These are phyloP conservation scores for Chytriomyces sp. DNA, from an alignment of 192 early-diverging fungal species.

Conservation along the genomic window DNA sequence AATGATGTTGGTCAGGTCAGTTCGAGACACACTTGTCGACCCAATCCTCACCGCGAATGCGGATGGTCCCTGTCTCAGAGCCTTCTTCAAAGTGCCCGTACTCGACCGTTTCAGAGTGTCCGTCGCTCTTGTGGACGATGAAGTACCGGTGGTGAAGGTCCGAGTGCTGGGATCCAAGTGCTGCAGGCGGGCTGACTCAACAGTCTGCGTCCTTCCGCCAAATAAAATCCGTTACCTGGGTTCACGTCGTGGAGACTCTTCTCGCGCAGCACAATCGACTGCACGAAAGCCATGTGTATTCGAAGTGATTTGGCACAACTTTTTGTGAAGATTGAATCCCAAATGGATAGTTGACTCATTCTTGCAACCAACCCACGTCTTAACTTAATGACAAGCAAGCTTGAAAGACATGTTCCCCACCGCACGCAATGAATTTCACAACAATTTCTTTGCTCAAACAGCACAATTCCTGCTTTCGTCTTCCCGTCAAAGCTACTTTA, in stretches of 20 bases:
- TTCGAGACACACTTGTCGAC: neutral
- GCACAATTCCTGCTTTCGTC: slow-evolving; percentile 39
- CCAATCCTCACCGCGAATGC: neutral
- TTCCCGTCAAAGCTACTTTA: slow-evolving; percentile 35
- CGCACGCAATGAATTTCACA: slow-evolving; percentile 40
- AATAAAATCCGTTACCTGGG: no score
- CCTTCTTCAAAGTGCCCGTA: neutral
- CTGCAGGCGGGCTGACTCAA: no score
- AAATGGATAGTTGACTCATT: no score
- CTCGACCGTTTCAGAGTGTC: neutral
- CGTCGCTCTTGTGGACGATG: neutral
- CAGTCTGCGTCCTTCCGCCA: no score
- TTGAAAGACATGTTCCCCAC: slow-evolving; percentile 29
- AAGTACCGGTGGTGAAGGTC: slow-evolving; percentile 18
- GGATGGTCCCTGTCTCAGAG: neutral
- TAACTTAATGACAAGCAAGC: no score
- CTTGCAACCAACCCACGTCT: no score
- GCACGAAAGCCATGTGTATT: no score
- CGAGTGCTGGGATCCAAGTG: slow-evolving; percentile 7
- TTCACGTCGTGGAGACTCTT: no score
- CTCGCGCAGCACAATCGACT: no score
- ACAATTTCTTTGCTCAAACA: slow-evolving; percentile 15
- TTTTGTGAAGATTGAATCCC: no score
- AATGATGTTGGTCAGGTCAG: neutral
- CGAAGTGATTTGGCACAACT: no score